Percentiles rank a stretch among this genome's conserved stretches.
phyloP scores from a whole-genome alignment of 2,329 filamentous ascomycete genomes.

The Daldinia sp. region DNA sequence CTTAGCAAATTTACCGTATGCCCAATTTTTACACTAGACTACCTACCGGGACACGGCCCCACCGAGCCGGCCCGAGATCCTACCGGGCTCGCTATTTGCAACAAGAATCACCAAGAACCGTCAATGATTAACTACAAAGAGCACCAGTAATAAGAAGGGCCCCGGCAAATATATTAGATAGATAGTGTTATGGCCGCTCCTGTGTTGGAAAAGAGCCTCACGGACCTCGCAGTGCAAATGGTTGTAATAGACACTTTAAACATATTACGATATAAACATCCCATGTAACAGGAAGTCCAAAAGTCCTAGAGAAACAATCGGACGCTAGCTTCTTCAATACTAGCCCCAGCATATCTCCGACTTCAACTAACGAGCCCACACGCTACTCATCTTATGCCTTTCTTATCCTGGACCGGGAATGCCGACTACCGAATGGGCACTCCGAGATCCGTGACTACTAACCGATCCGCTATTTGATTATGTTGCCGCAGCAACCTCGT shows the following conservation, averaged over 20 bases:
- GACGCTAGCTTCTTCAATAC: conserved; percentile 1
- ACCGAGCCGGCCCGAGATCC: conserved; percentile 35
- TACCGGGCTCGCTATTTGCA: background rate
- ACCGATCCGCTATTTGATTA: background rate
- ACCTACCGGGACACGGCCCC: conserved; percentile 19
- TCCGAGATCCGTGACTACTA: conserved; percentile 32
- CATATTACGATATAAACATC: background rate
- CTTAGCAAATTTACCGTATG: conserved; percentile 9
- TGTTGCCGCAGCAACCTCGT: background rate
- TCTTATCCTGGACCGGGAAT: background rate
- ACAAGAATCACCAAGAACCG: background rate
- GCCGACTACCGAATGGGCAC: conserved; percentile 35
- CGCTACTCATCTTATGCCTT: conserved; percentile 15
- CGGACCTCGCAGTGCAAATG: background rate
- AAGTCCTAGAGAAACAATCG: background rate
- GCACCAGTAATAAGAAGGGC: background rate
- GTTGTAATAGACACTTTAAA: background rate
- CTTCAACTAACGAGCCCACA: conserved; percentile 28
- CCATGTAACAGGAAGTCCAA: background rate
- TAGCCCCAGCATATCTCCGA: conserved; percentile 17
- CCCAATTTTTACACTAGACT: conserved; percentile 21
- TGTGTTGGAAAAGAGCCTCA: background rate
- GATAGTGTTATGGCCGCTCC: background rate
- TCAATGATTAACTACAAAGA: background rate
- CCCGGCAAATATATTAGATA: background rate